Evolutionary conservation across 1,284 basidiomycete genomes (phyloP).

Genomic region (Peniophora sp.): DNA sequence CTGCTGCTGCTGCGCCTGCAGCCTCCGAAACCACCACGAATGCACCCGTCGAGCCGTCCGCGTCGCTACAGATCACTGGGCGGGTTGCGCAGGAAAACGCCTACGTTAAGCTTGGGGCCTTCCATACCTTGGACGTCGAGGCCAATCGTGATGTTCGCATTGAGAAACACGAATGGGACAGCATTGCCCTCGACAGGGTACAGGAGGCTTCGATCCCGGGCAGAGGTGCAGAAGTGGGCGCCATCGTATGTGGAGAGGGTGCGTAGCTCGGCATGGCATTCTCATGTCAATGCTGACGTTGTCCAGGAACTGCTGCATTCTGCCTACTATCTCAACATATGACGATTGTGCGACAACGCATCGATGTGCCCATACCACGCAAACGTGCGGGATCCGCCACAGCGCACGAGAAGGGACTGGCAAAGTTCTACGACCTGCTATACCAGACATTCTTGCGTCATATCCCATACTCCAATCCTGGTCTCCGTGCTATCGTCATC

Average conservation of each 20-base stretch:
- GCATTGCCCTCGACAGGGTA: constrained; percentile 75
- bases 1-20: constrained; percentile 49
- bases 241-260: constrained; percentile 93
- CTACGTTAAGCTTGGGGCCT: constrained; percentile 91
- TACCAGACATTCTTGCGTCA: constrained; percentile 88
- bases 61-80: constrained; percentile 84
- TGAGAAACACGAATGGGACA: constrained; percentile 90
- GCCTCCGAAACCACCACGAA: constrained; percentile 37
- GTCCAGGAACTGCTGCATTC: constrained; percentile 79
- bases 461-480: constrained; percentile 71
- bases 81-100: constrained; percentile 86
- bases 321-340: constrained; percentile 95
- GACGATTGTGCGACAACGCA: constrained; percentile 89
- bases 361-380: constrained; percentile 86
- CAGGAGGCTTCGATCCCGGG: constrained; percentile 89
- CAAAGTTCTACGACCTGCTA: constrained; percentile 77
- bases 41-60: constrained; percentile 31
- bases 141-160: constrained; percentile 88
- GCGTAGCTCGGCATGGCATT: neutral
- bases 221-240: constrained; percentile 91
- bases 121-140: constrained; percentile 94
- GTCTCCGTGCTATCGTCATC: constrained; percentile 86
- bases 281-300: constrained; percentile 1
- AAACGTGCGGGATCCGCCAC: constrained; percentile 81
- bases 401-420: constrained; percentile 82